Evolutionary conservation across 352 stramenopile species (phyloP).

Genomic region (Pythium coloratum): DNA sequence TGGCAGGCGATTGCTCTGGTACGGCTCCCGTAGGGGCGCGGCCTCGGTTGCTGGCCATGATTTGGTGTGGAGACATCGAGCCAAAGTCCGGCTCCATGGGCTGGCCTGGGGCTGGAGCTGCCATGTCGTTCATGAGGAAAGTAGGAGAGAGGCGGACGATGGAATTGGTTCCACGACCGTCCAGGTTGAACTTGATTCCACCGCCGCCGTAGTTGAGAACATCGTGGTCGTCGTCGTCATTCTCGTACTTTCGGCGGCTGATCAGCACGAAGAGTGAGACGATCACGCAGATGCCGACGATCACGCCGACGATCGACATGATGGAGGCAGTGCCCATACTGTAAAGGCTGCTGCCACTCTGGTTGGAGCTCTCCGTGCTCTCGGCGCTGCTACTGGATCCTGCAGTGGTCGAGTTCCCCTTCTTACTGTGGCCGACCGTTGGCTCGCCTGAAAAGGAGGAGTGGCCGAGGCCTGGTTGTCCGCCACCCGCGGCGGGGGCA

Average conservation of each 20-base stretch:
- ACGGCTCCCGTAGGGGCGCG: constrained; percentile 10
- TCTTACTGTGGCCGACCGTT: background rate
- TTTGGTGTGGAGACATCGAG: constrained; percentile 11
- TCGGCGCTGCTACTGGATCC: background rate
- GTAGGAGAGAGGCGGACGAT: constrained; percentile 50
- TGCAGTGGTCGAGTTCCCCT: background rate
- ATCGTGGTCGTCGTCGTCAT: constrained; percentile 53
- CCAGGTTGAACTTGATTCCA: constrained; percentile 45
- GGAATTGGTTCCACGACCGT: constrained; percentile 30
- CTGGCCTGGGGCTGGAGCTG: constrained; percentile 5
- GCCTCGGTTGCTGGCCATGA: constrained; percentile 14
- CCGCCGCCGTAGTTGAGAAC: constrained; percentile 28
- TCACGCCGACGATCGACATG: constrained; percentile 67
- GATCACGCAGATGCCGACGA: constrained; percentile 60
- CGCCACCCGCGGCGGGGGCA: background rate
- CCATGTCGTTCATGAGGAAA: constrained; percentile 25
- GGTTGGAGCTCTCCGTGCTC: constrained; percentile 41
- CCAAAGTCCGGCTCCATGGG: constrained; percentile 16
- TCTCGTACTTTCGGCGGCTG: constrained; percentile 55
- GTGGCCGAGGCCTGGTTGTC: background rate
- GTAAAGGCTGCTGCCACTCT: constrained; percentile 47
- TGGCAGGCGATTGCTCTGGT: constrained; percentile 20
- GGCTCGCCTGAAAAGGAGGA: constrained; percentile 11
- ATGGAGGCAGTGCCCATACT: constrained; percentile 64
- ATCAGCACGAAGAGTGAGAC: constrained; percentile 60